Conservation (phyloP, 2,329 filamentous ascomycete genomes). For the Diaporthe sp. region DNA sequence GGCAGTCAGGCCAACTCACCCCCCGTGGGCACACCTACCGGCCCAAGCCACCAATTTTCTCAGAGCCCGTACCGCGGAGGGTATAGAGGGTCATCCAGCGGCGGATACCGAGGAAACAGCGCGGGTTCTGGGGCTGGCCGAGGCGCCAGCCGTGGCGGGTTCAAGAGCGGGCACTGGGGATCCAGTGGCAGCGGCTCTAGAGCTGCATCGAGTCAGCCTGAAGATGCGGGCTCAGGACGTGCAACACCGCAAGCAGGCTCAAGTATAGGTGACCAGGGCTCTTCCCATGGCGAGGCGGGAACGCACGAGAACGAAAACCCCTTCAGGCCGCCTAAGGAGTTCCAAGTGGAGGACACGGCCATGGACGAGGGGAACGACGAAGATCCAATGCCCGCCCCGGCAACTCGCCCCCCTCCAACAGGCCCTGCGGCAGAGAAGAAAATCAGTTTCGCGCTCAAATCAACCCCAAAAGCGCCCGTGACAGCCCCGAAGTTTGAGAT, state of each 20-base stretch:
- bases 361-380: conserved; percentile 61
- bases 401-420: conserved; percentile 63
- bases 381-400: conserved; percentile 68
- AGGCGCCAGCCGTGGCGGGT: conserved; percentile 70
- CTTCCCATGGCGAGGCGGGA: conserved; percentile 53
- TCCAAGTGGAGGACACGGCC: conserved; percentile 74
- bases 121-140: conserved; percentile 63
- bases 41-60: conserved; percentile 68
- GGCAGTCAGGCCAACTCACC: conserved; percentile 62
- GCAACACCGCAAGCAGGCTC: conserved; percentile 42
- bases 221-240: conserved; percentile 48
- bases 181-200: conserved; percentile 59
- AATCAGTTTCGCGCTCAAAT: conserved; percentile 95
- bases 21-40: conserved; percentile 68
- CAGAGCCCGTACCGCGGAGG: conserved; percentile 60
- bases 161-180: conserved; percentile 79
- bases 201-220: conserved; percentile 45
- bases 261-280: conserved; percentile 34
- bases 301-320: conserved; percentile 68
- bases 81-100: conserved; percentile 62
- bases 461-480: conserved; percentile 71
- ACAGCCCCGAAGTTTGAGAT: conserved; percentile 75
- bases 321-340: conserved; percentile 74
- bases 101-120: conserved; percentile 71
- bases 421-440: conserved; percentile 72